Conservation (phyloP, 2,329 filamentous ascomycete genomes). For the Bipolaris zeicola region DNA sequence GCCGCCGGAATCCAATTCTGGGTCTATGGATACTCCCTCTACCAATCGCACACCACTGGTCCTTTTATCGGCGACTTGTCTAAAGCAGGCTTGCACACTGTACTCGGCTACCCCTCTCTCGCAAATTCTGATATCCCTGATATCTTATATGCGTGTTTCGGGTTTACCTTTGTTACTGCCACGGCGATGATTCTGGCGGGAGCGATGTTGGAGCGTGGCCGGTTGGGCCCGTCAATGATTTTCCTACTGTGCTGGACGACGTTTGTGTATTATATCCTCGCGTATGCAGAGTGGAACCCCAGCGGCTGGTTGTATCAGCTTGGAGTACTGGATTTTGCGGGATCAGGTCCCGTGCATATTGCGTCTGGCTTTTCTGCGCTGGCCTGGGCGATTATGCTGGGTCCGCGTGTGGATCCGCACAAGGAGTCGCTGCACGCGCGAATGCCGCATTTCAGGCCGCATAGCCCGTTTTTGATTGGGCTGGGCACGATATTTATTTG, state of each 20-base stretch:
- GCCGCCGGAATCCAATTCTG: conserved; percentile 56
- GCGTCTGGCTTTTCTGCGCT: conserved; percentile 73
- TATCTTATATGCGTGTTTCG: conserved; percentile 42
- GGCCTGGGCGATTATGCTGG: conserved; percentile 75
- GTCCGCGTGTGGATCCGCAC: conserved; percentile 67
- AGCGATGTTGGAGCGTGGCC: conserved; percentile 42
- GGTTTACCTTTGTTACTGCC: conserved; percentile 43
- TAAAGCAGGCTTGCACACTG: conserved; percentile 39
- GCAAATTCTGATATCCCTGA: conserved; percentile 42
- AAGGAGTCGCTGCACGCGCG: conserved; percentile 51
- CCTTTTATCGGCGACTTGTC: conserved; percentile 41
- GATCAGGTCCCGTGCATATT: conserved; percentile 77
- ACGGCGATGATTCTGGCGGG: conserved; percentile 44
- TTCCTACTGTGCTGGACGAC: conserved; percentile 46
- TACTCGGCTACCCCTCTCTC: conserved; percentile 38
- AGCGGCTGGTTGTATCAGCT: conserved; percentile 74
- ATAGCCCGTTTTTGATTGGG: conserved; percentile 76
- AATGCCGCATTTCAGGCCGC: conserved; percentile 69
- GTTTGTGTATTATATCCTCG: conserved; percentile 55
- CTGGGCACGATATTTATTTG: conserved; percentile 68
- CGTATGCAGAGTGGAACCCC: conserved; percentile 79
- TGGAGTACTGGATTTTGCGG: conserved; percentile 74
- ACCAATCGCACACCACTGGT: conserved; percentile 42
- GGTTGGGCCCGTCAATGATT: conserved; percentile 39
- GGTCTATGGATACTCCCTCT: conserved; percentile 55